These are phyloP conservation scores for Aspergillus niger DNA, from an alignment of 2,329 filamentous ascomycete species.

Conservation along the genomic window DNA sequence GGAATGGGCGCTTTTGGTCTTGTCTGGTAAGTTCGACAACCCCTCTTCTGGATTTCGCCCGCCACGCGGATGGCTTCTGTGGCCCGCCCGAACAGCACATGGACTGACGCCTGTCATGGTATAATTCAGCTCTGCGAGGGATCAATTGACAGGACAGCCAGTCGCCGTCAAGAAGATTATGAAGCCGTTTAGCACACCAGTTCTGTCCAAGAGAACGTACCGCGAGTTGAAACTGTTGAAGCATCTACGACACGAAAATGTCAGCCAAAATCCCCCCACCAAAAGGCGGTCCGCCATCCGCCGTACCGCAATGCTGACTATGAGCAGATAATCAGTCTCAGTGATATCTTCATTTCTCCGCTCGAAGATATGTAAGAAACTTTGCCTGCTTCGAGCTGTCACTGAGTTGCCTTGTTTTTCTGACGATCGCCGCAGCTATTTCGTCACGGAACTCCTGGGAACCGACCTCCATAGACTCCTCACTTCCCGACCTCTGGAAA, in stretches of 20 bases:
- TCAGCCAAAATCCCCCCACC: slow-evolving; percentile 47
- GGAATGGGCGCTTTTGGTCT: slow-evolving; percentile 99
- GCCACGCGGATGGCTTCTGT: slow-evolving; percentile 10
- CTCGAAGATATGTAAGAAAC: slow-evolving; percentile 86
- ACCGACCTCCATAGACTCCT: slow-evolving; percentile 95
- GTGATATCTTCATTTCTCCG: slow-evolving; percentile 99
- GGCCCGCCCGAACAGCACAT: not conserved
- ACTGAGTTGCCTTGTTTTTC: not conserved
- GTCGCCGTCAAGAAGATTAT: slow-evolving; percentile 99
- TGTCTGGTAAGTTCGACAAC: slow-evolving; percentile 72
- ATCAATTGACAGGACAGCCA: slow-evolving; percentile 94
- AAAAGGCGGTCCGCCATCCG: not conserved
- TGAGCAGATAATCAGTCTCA: slow-evolving; percentile 86
- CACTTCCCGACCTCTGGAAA: slow-evolving; percentile 93
- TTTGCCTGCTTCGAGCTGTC: slow-evolving; percentile 31
- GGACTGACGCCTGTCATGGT: slow-evolving; percentile 16
- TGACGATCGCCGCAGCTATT: slow-evolving; percentile 66
- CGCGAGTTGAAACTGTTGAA: slow-evolving; percentile 96
- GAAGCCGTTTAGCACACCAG: slow-evolving; percentile 99
- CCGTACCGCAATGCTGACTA: slow-evolving; percentile 19
- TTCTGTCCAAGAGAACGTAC: slow-evolving; percentile 96
- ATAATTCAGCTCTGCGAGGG: slow-evolving; percentile 79
- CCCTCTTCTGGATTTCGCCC: slow-evolving; percentile 13
- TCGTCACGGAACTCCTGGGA: slow-evolving; percentile 94
- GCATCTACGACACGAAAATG: slow-evolving; percentile 95